Base-by-base conservation (phyloP, 176 grass and related monocot genomes). In the Triticum monococcum region DNA sequence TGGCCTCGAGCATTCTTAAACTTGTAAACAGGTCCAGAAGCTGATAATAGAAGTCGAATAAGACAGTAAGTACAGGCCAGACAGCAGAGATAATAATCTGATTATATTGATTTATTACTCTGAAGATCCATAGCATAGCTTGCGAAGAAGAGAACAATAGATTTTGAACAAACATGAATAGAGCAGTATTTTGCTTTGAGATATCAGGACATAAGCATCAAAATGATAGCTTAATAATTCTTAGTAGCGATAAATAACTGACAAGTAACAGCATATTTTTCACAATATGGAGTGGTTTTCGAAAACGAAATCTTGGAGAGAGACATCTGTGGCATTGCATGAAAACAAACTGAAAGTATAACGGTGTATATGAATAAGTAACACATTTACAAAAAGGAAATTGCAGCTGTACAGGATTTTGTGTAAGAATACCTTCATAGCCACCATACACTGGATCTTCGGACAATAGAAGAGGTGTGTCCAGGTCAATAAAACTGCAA, bases 401-500 rank as follows among this genome's bases (percentile, higher is more conserved):
- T 17, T 25, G 12, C 25, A 28, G 26, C 14, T 33, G 25, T 32
- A 52, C 12, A 84, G 18, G 46, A 35, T 83, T 54, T 54, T 71
- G 24, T 72, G 10, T 9, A 79, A 80, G 41, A 50, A 70, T 92
- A 99, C 97, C 94, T 91, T 99, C 88, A 89, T 96, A 99, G 61
- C 97, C 92, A 7, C 90, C 90, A 33, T 91, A 88, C 0, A 99
- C 97, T 77, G 92, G 97, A 94, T 99, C 97, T 65, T 99, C 92
- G 12, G 92, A 89, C 33, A 99, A 78, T 36, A 98, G 84, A 82
- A 96, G 92, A 46, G 97, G 94, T 16, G 97, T 91, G 79, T 94
- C 97, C 71, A 98, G 91, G 82, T 98, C 97, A 88, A 98, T 38
- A 84, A 96, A 98, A 90, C 97, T 98, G 80, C 71, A 94, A 50